Base-by-base conservation (phyloP, 1,139 yeast species). In the Magnusiomyces tetraspermus region DNA sequence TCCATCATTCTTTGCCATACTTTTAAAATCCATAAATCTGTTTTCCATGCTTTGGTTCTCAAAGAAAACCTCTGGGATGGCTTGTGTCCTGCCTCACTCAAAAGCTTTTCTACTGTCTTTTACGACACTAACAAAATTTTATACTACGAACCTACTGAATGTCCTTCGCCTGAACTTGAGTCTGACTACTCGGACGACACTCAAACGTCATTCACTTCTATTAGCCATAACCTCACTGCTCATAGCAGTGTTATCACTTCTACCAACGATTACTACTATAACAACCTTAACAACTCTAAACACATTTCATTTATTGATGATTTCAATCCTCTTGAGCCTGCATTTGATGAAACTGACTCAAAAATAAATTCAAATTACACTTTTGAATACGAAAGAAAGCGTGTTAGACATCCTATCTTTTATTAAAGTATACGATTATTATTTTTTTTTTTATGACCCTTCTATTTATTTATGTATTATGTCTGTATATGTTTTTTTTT, bases 1-100 rank as follows among this genome's bases (percentile, higher is more conserved):
- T 61, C 68, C 2, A 56, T 65, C 22, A 62, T 67, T 21, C 59
- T 67, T 26, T 64, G 69, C 38, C 70, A 70, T 2, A 63, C 71
- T 2, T 53, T 67, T 50, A 56, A 63, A 22, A 62, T 67, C 47
- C 62, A 61, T 47, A 56, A 56, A 42, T 47, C 59, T 2, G 57
- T 63, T 30, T 56, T 64, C 23, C 55, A 54, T 42, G 60, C 62
- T 1, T 54, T 63, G 47, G 54, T 63, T 10, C 46, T 58, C 31
- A 53, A 58, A 21, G 60, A 58, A n/a, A 37, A 40, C 19, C 47
- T 61, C 36, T 61, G 63, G 63, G 46, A 48, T n/a, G 58, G 55
- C 50, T 46, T 60, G 22, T 56, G 53, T 43, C 61, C 61, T 6
- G 3, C 15, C n/a, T 24, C 30, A 10, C 19, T 4, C 5, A 13